A percentile compares a stretch with the other conserved stretches of the same genome.
Conservation (phyloP, 1,284 basidiomycete species). For the Abortiporus biennis region DNA sequence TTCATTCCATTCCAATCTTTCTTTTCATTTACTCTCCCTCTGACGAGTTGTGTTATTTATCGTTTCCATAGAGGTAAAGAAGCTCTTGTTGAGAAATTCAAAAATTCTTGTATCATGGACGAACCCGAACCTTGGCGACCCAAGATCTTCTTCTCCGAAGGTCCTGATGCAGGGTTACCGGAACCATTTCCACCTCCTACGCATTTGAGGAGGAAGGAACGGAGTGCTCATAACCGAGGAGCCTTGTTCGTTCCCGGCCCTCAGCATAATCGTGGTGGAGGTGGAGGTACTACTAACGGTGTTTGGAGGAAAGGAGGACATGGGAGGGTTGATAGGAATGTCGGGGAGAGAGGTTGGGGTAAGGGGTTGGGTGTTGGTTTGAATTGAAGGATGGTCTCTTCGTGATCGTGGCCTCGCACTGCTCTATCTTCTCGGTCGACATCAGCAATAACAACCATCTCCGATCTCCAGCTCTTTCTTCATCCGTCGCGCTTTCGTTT, state of each 20-base stretch:
- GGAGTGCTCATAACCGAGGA: slow-evolving; percentile 68
- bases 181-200: slow-evolving; percentile 80
- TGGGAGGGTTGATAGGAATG: neutral
- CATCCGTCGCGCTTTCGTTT: too few species aligned
- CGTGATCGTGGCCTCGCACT: too few species aligned
- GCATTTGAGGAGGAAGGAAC: slow-evolving; percentile 69
- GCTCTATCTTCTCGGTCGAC: too few species aligned
- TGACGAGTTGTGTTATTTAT: neutral
- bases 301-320: neutral
- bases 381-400: too few species aligned
- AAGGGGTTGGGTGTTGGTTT: neutral
- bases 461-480: too few species aligned
- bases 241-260: slow-evolving; percentile 44
- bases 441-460: too few species aligned
- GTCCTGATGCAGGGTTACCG: slow-evolving; percentile 63
- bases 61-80: slow-evolving; percentile 66
- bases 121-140: slow-evolving; percentile 76
- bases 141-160: slow-evolving; percentile 77
- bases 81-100: slow-evolving; percentile 81
- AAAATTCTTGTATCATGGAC: slow-evolving; percentile 82
- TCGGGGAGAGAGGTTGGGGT: neutral
- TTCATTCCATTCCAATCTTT: slow-evolving; percentile 11
- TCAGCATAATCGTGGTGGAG: too few species aligned
- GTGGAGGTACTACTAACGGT: too few species aligned
- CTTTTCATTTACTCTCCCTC: neutral